Conservation (phyloP, 202 grass and related monocot genomes). For the Hordeum pubiflorum region DNA sequence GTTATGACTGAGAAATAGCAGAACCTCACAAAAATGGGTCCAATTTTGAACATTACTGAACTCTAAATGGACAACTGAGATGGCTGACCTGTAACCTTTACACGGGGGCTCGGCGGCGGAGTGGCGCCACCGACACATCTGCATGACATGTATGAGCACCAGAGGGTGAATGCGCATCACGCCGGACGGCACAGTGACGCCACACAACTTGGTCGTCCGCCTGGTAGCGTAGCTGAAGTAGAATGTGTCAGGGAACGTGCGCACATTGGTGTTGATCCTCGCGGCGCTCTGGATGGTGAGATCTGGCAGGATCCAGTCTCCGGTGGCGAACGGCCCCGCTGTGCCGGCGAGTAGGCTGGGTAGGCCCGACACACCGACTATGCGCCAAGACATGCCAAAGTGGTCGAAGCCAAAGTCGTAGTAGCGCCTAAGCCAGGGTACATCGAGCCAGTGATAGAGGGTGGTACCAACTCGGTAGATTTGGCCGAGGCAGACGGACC, state of each 20-base stretch:
- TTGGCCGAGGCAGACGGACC: conserved; percentile 46
- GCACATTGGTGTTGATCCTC: conserved; percentile 33
- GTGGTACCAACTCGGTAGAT: conserved; percentile 49
- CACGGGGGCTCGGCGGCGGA: conserved; percentile 30
- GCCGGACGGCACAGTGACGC: conserved; percentile 39
- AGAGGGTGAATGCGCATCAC: conserved; percentile 61
- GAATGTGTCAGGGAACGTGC: conserved; percentile 52
- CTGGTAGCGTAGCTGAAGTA: conserved; percentile 89
- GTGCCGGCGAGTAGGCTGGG: conserved; percentile 28
- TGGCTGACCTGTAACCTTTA: conserved; percentile 45
- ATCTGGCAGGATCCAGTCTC: conserved; percentile 80
- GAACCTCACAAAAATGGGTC: background rate
- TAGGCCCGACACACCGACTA: conserved; percentile 30
- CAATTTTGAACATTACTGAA: background rate
- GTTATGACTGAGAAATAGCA: background rate
- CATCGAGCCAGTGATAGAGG: conserved; percentile 76
- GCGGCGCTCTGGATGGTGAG: conserved; percentile 45
- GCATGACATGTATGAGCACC: conserved; percentile 57
- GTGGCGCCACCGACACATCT: conserved; percentile 63
- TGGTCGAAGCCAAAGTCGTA: conserved; percentile 85
- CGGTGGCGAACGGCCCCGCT: conserved; percentile 34
- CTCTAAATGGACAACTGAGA: background rate
- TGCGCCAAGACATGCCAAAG: conserved; percentile 52
- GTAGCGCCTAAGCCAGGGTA: conserved; percentile 58
- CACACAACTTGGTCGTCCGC: conserved; percentile 29